phyloP scores from a whole-genome alignment of 805 yeast species.

The Zygoascus tannicola region DNA sequence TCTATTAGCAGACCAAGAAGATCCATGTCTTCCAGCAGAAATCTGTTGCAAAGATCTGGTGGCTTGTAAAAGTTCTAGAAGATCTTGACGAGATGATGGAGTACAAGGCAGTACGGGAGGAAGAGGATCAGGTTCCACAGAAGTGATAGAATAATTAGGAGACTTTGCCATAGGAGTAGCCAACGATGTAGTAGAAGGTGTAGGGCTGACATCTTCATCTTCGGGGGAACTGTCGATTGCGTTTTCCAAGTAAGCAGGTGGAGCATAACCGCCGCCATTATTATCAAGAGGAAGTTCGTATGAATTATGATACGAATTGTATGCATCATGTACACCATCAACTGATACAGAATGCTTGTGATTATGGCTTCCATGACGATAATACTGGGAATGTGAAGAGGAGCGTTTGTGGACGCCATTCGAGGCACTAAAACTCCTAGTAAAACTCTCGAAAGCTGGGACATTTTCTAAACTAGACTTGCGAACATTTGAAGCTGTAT shows the following conservation, averaged over 20 bases:
- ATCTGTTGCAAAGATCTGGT: conserved; percentile 34
- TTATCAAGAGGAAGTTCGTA: background rate
- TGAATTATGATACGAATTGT: background rate
- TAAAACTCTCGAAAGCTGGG: background rate
- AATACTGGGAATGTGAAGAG: background rate
- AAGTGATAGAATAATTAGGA: background rate
- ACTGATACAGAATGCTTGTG: background rate
- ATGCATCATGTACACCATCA: background rate
- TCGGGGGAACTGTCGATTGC: conserved; percentile 4
- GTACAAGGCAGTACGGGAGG: conserved; percentile 23
- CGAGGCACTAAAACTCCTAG: background rate
- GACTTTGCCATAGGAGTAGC: background rate
- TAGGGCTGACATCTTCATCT: background rate
- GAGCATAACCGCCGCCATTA: background rate
- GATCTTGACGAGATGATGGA: conserved; percentile 26
- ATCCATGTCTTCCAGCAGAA: conserved; percentile 24
- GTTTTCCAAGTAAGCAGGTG: background rate
- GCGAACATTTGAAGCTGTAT: background rate
- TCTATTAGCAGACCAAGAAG: conserved; percentile 15
- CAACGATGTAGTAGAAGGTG: background rate
- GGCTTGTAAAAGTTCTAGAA: conserved; percentile 33
- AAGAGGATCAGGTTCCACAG: conserved; percentile 25
- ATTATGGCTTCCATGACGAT: background rate
- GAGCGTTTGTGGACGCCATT: background rate
- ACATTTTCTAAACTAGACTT: background rate